phyloP scores from a whole-genome alignment of 768 basidiomycete species.

The Serpula lacrymans region DNA sequence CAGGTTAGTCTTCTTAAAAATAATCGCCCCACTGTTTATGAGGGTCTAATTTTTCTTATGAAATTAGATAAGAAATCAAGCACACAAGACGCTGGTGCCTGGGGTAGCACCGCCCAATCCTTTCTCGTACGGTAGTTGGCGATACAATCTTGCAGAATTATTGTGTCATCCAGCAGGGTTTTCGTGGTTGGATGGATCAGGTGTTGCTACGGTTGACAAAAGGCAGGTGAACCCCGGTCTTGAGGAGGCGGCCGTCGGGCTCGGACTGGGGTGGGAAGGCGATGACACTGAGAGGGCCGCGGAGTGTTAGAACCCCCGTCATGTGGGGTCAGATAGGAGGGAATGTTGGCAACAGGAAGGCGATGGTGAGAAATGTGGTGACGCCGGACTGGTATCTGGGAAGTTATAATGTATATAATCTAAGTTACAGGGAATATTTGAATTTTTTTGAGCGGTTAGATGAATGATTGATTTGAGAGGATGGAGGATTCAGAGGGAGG shows the following conservation, averaged over 20 bases:
- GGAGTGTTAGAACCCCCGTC: slow-evolving; percentile 2
- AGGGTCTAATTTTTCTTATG: slow-evolving; percentile 4
- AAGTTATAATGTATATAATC: too few relatives aligned
- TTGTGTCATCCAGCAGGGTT: slow-evolving; percentile 78
- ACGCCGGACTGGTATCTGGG: too few relatives aligned
- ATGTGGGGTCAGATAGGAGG: too few relatives aligned
- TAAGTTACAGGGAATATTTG: too few relatives aligned
- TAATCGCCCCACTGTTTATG: slow-evolving; percentile 5
- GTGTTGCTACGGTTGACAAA: slow-evolving; percentile 64
- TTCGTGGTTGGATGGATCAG: slow-evolving; percentile 72
- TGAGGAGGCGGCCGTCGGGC: slow-evolving; percentile 25
- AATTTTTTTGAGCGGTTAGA: too few relatives aligned
- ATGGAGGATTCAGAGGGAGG: too few relatives aligned
- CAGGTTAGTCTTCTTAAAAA: slow-evolving; percentile 52
- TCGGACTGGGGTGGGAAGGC: slow-evolving; percentile 22
- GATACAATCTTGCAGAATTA: slow-evolving; percentile 69
- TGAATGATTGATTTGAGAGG: too few relatives aligned
- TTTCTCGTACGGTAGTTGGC: slow-evolving; percentile 78
- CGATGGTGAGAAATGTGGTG: too few relatives aligned
- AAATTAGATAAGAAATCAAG: slow-evolving; percentile 77
- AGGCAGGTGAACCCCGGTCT: slow-evolving; percentile 73
- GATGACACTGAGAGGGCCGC: slow-evolving; percentile 15
- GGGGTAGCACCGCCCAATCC: slow-evolving; percentile 76
- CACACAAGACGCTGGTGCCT: slow-evolving; percentile 65
- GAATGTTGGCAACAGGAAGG: too few relatives aligned